Base-by-base conservation (phyloP, 352 stramenopile genomes). In the Phytophthora vignae region DNA sequence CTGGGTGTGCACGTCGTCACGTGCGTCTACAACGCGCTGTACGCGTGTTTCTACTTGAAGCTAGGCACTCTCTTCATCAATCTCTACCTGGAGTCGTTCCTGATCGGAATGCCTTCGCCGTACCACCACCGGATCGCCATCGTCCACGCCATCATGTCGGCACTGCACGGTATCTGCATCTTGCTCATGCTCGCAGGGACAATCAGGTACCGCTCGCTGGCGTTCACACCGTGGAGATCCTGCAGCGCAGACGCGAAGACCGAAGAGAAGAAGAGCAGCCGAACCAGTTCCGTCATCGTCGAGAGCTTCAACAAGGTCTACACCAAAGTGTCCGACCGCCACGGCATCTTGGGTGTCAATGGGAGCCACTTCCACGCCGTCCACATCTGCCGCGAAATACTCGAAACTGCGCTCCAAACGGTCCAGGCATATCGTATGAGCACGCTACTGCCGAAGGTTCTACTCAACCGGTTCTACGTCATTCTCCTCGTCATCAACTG, bases 381-480 rank as follows among this genome's bases (percentile, higher is more conserved):
- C 33, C 60, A 56, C 10, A 9, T 78, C 1, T 31, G 38, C 2
- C 65, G 70, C 1, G 74, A 78, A 53, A 44, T 78, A 0, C n/a
- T 73, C 9, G 65, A 81, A 36, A 76, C 66, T 2, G 44, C 59
- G 1, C 42, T 81, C 36, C 74, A 81, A 17, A 67, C 57, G 15
- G 4, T 73, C 0, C 73, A 80, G 38, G 60, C 73, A 4, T 80
- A 80, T 52, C 38, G 62, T 7, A 77, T 80, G 73, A 80, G 73
- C 38, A 5, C 38, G 17, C 40, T 75, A n/a, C 64, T 80, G 8
- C 59, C 73, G 22, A 36, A 60, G 14, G 60, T 66, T 2, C 64
- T 72, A 40, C 65, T 85, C 40, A 79, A 85, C 40, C 62, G 67
- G 0, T 73, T 83, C 27, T 81, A 76, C 49, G 74, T 79, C 4